Evolutionary conservation across 306 rosid genomes (phyloP).

Genomic region (Cercis canadensis): DNA sequence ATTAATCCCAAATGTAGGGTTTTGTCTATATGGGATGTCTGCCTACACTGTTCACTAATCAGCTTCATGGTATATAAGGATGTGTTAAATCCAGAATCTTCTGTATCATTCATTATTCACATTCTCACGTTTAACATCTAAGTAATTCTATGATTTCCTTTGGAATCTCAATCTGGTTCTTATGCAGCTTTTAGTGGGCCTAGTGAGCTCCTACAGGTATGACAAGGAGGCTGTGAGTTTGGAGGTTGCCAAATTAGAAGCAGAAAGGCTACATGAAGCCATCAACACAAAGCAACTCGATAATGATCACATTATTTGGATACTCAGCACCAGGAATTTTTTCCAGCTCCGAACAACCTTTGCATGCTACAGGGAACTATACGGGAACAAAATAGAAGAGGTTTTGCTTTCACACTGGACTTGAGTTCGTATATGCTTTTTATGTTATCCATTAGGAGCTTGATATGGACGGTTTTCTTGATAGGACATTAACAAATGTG

Average conservation of each 20-base stretch:
- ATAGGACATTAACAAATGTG: conserved; percentile 70
- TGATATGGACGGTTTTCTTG: conserved; percentile 34
- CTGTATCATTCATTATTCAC: neutral
- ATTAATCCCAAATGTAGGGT: neutral
- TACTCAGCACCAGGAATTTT: conserved; percentile 82
- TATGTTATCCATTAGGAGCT: neutral
- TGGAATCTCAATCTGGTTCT: conserved; percentile 25
- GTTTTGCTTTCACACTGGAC: conserved; percentile 43
- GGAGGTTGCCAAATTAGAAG: conserved; percentile 62
- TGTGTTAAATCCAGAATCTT: neutral
- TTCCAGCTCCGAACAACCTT: conserved; percentile 88
- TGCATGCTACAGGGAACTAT: conserved; percentile 63
- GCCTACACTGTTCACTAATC: neutral
- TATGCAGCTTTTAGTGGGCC: conserved; percentile 70
- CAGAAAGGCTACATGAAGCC: conserved; percentile 68
- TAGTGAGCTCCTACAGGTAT: conserved; percentile 85
- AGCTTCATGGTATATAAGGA: too few relatives aligned
- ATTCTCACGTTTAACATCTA: neutral
- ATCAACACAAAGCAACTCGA: conserved; percentile 64
- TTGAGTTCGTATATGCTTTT: neutral
- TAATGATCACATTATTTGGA: conserved; percentile 61
- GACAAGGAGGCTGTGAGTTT: conserved; percentile 66
- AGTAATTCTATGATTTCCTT: conserved; percentile 8
- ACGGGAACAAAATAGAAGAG: conserved; percentile 65
- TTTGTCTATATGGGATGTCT: neutral